A percentile compares a stretch with the other conserved stretches of the same genome.
phyloP scores from a whole-genome alignment of 345 rosid genomes.

The Triadica sebifera region DNA sequence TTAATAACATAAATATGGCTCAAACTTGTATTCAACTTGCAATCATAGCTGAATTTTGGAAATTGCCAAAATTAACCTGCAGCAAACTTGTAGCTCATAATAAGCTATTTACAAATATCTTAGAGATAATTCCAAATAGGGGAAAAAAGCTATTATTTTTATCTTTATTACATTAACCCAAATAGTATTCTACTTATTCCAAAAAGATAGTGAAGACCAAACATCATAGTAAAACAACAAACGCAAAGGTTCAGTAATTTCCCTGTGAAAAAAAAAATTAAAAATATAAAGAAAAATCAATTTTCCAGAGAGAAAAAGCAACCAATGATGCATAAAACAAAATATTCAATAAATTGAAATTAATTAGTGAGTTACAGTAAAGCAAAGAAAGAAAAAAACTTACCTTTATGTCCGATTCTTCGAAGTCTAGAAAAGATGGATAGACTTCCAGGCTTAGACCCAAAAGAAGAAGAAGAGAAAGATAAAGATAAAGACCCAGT shows the following conservation, averaged over 20 bases:
- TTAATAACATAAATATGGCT: no score
- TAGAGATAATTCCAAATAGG: not conserved
- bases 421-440: conserved; percentile 28
- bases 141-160: not conserved
- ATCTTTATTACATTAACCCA: not conserved
- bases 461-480: conserved; percentile 25
- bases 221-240: not conserved
- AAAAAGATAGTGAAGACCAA: not conserved
- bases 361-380: not conserved
- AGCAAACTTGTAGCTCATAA: no score
- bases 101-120: no score
- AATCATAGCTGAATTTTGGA: no score
- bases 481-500: conserved; percentile 13
- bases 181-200: not conserved
- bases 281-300: not conserved
- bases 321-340: not conserved
- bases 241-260: not conserved
- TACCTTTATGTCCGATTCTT: conserved; percentile 41
- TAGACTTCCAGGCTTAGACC: conserved; percentile 36
- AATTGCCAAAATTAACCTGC: no score
- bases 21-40: no score
- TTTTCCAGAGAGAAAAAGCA: not conserved
- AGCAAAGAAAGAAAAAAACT: not conserved
- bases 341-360: not conserved
- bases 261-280: not conserved